Evolutionary conservation across 768 basidiomycete species (phyloP), one percentile per base, ranked within the genome.

Genomic region (Rossbeevera mucosa): DNA sequence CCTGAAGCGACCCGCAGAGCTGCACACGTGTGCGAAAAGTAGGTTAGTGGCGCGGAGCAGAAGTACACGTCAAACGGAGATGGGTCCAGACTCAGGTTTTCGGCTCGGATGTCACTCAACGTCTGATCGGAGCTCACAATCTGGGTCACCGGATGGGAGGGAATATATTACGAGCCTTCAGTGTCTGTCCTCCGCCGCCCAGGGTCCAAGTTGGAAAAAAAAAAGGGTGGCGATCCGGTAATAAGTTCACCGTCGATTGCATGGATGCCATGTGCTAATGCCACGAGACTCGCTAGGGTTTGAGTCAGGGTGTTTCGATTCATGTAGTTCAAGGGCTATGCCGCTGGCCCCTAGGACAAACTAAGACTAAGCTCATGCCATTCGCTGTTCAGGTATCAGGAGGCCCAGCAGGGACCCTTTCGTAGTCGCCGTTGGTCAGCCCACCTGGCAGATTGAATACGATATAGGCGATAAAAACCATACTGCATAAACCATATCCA

Each of bases 401-500:
- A 42, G 14, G 2, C 21, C 41, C n/a, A n/a, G n/a, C n/a, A 42
- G 41, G 41, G 5, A 42, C 41, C 13, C 22, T 36, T 36, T n/a
- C n/a, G 33, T 29, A 14, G 14, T 16, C 22, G 40, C 40, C 40
- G 13, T 41, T 21, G 24, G 24, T 24, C 20, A 42, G 22, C 18
- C n/a, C 41, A 42, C 41, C 14, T 22, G 13, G 20, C 21, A 21
- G 31, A 38, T 18, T 29, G 33, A 29, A 28, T 45, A 29, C 18
- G 51, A 36, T 28, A 28, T 36, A 36, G 33, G 33, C n/a, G 33
- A 36, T 36, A 59, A 53, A 53, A 51, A 55, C 53, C 50, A 44
- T 48, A 51, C 48, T 59, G 54, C 68, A 56, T 58, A 52, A 54
- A 38, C 54, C 36, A 57, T 59, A 57, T 57, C 55, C 62, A 52